phyloP scores from a whole-genome alignment of 345 rosid species.

The Draba incana region DNA sequence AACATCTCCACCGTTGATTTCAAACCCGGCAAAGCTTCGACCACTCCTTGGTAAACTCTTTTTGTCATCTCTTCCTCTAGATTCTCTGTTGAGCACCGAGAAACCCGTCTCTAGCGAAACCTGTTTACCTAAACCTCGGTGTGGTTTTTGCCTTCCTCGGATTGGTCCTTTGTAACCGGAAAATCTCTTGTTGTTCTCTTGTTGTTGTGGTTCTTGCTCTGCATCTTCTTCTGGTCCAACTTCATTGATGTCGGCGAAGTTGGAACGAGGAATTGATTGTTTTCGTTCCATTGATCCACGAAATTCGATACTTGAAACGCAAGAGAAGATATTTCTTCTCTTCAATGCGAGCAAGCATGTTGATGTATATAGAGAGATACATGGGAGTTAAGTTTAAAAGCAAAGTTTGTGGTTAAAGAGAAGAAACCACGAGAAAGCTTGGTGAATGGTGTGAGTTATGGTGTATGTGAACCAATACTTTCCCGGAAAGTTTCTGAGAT shows the following conservation, averaged over 20 bases:
- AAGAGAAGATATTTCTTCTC: constrained; percentile 17
- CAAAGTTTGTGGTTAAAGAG: constrained; percentile 31
- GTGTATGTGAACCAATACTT: constrained; percentile 32
- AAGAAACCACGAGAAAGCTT: constrained; percentile 38
- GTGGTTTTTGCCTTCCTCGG: constrained; percentile 45
- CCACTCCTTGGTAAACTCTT: constrained; percentile 74
- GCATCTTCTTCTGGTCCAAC: constrained; percentile 59
- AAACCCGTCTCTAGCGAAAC: constrained; percentile 91
- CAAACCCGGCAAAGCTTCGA: constrained; percentile 83
- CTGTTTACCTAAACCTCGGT: constrained; percentile 64
- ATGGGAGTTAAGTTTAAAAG: not conserved
- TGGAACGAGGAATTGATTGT: constrained; percentile 37
- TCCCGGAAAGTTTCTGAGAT: constrained; percentile 35
- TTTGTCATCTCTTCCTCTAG: constrained; percentile 57
- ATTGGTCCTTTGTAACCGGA: constrained; percentile 48
- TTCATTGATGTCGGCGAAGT: constrained; percentile 73
- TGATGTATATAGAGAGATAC: constrained; percentile 37
- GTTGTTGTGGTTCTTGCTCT: constrained; percentile 40
- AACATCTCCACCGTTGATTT: constrained; percentile 49
- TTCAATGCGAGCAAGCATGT: constrained; percentile 14
- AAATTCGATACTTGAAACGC: constrained; percentile 9
- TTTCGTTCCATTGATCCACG: constrained; percentile 36
- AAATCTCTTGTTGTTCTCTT: constrained; percentile 45
- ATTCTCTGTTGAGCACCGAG: constrained; percentile 61
- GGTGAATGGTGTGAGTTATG: constrained; percentile 26